phyloP scores from a whole-genome alignment of 1,284 basidiomycete species.

The Coriolopsis trogii region DNA sequence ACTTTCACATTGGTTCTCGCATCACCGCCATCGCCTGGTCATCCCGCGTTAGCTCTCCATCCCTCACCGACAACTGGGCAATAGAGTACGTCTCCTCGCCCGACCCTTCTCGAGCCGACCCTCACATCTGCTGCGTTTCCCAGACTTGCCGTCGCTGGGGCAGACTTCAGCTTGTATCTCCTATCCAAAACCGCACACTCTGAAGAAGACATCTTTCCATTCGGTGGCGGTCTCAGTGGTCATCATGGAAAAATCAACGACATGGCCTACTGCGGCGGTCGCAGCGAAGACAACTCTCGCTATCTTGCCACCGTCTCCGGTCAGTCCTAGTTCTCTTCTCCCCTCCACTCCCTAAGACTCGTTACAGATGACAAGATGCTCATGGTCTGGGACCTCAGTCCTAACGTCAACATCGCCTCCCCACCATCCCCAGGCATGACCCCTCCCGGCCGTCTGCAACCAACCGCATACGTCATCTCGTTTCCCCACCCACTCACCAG shows the following conservation, averaged over 20 bases:
- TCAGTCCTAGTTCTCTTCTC: conserved; percentile 34
- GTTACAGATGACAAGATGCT: conserved; percentile 74
- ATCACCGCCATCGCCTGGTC: conserved; percentile 82
- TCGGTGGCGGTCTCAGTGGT: conserved; percentile 76
- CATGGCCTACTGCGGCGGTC: conserved; percentile 76
- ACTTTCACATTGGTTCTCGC: conserved; percentile 72
- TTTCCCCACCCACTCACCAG: conserved; percentile 71
- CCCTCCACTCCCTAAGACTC: not conserved
- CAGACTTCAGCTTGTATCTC: conserved; percentile 70
- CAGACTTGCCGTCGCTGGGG: conserved; percentile 68
- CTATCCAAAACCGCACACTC: conserved; percentile 56
- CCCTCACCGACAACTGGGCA: conserved; percentile 63
- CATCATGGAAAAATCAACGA: conserved; percentile 76
- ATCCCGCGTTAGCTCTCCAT: conserved; percentile 64
- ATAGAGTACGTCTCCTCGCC: conserved; percentile 56
- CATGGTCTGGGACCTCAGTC: conserved; percentile 81
- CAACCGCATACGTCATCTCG: conserved; percentile 72
- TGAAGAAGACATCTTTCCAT: conserved; percentile 61
- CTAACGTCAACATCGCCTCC: conserved; percentile 47
- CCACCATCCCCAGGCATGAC: conserved; percentile 35
- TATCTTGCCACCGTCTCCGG: conserved; percentile 83
- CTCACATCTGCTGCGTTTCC: not conserved
- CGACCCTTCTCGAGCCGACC: not conserved
- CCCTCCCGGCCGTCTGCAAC: conserved; percentile 49
- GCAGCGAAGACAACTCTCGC: conserved; percentile 60